Evolutionary conservation across 352 stramenopile species (phyloP), one percentile per base, ranked within the genome.

Genomic region (Phytopythium delawarense): DNA sequence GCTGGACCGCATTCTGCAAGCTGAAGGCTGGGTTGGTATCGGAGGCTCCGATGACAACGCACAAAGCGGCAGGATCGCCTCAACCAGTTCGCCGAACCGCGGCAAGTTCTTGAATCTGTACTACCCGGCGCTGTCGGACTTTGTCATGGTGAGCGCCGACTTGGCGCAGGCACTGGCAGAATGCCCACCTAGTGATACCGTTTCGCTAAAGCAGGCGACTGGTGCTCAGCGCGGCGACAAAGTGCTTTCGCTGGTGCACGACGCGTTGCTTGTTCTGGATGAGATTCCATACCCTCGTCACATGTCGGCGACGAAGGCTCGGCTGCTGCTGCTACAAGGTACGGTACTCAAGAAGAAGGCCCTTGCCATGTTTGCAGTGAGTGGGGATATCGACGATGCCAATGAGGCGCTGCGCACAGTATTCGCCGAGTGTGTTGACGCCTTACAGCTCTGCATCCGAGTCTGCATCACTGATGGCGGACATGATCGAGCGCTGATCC

Each of bases 1-100:
- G 7, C 34, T 93, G 30, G 77, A 88, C 60, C 32, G 23, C 1
- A 16, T 88, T 37, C 59, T 93, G 34, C 62, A 75, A 34, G 71
- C 74, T 13, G 72, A 86, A 58, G 84, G 84, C 15, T 93, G 84
- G 84, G 76, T 87, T 35, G 80, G 84, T 4, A 61, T 77, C 39
- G 32, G 32, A 1, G 50, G 28, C 15, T 46, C 56, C 28, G 39
- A 67, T 3, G n/a, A 70, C 18, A 42, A 57, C 16, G 42, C 50
- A 15, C 11, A 45, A 7, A 2, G 40, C 21, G 40, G 6, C 40
- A 15, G 16, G n/a, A 7, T 21, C 3, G 48, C 58, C 46, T 28
- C n/a, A 12, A 18, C 21, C 1, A 23, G 25, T 23, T 7, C 8
- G 2, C 12, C 5, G 13, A 51, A 63, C 5, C 50, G 25, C 23